Evolutionary conservation across 352 stramenopile genomes (phyloP).

Genomic region (Phytophthora rubi): DNA sequence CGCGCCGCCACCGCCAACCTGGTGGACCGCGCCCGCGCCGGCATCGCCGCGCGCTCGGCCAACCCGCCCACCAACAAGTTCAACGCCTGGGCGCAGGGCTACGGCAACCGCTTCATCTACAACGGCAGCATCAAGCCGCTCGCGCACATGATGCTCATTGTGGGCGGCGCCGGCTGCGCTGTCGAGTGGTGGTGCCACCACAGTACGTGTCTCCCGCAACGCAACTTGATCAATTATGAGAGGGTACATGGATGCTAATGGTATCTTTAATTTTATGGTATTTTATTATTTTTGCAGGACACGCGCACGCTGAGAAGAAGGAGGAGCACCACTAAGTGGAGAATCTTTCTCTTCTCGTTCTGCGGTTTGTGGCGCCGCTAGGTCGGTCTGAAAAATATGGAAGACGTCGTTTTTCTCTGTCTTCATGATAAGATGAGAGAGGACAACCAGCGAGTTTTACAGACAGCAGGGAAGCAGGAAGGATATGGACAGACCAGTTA

Average conservation of each 20-base stretch:
- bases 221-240: conserved; percentile 17
- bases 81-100: conserved; percentile 73
- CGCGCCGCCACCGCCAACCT: conserved; percentile 71
- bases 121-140: conserved; percentile 73
- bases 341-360: conserved; percentile 10
- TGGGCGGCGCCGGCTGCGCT: conserved; percentile 56
- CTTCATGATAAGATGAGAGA: conserved; percentile 17
- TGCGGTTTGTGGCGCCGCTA: conserved; percentile 11
- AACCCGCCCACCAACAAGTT: conserved; percentile 67
- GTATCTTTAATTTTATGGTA: conserved; percentile 7
- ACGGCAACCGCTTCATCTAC: conserved; percentile 81
- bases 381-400: not conserved
- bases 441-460: not conserved
- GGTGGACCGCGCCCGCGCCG: conserved; percentile 62
- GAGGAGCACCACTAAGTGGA: conserved; percentile 68
- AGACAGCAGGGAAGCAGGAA: conserved; percentile 19
- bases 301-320: conserved; percentile 55
- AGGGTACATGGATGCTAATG: not conserved
- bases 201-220: conserved; percentile 38
- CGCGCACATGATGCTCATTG: conserved; percentile 80
- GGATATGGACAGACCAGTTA: conserved; percentile 6
- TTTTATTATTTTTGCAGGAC: conserved; percentile 33
- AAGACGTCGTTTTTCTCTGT: conserved; percentile 3
- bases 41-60: conserved; percentile 61
- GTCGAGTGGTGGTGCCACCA: conserved; percentile 78